phyloP scores from a whole-genome alignment of 257 asterid species.

The Eustoma russellianum region DNA sequence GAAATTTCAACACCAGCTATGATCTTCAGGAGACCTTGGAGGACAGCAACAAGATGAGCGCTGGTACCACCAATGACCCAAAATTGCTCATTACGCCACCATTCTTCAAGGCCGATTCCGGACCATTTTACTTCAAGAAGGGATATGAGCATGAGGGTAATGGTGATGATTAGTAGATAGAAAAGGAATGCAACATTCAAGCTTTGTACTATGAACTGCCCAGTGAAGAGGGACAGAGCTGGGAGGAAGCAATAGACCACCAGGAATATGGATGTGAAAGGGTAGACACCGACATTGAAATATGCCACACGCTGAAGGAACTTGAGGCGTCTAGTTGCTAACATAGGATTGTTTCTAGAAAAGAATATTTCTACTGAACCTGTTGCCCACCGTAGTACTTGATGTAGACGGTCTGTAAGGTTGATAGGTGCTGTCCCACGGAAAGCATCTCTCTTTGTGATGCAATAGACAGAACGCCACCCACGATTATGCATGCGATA shows the following conservation, averaged over 20 bases:
- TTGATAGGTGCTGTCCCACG: constrained; percentile 92
- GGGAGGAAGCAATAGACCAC: constrained; percentile 89
- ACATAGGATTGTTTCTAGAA: constrained; percentile 69
- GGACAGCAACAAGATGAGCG: constrained; percentile 76
- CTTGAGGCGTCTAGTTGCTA: constrained; percentile 78
- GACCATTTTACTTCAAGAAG: constrained; percentile 96
- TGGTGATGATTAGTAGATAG: constrained; percentile 61
- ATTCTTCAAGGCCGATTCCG: constrained; percentile 76
- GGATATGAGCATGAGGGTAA: constrained; percentile 55
- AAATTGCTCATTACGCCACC: constrained; percentile 96
- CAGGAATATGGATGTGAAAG: constrained; percentile 83
- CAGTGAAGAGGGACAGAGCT: constrained; percentile 73
- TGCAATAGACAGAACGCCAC: constrained; percentile 90
- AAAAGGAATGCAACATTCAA: constrained; percentile 44
- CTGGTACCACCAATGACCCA: constrained; percentile 93
- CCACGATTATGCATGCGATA: constrained; percentile 99
- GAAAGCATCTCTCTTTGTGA: constrained; percentile 90
- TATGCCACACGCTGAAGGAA: constrained; percentile 86
- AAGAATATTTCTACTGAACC: constrained; percentile 96
- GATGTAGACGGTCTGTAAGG: constrained; percentile 92
- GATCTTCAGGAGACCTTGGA: constrained; percentile 82
- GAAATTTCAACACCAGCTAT: constrained; percentile 87
- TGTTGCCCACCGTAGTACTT: constrained; percentile 96
- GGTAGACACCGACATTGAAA: constrained; percentile 91
- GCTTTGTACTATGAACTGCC: constrained; percentile 76